phyloP scores from a whole-genome alignment of 2,329 filamentous ascomycete genomes.

The Aspergillus fumigatus region DNA sequence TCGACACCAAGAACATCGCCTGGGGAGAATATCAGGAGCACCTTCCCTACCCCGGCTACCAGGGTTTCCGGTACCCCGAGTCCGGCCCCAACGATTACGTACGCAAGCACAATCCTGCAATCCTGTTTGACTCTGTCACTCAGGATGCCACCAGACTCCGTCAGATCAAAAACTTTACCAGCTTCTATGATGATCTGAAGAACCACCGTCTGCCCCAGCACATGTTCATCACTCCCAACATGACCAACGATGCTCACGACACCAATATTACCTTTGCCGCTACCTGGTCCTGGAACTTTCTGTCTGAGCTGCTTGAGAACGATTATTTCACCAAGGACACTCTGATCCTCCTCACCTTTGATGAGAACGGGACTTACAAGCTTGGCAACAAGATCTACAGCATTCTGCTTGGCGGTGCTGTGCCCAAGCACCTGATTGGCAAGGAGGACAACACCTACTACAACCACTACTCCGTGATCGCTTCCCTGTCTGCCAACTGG shows the following conservation, averaged over 20 bases:
- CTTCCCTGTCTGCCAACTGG: conserved; percentile 68
- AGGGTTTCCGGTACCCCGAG: conserved; percentile 57
- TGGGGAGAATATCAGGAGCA: conserved; percentile 76
- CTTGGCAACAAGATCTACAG: conserved; percentile 64
- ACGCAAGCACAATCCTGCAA: conserved; percentile 70
- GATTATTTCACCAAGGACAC: conserved; percentile 71
- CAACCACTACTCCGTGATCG: conserved; percentile 68
- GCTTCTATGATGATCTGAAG: conserved; percentile 65
- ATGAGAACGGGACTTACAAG: conserved; percentile 70
- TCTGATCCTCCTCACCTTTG: conserved; percentile 75
- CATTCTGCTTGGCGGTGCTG: conserved; percentile 69
- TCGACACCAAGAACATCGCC: conserved; percentile 60
- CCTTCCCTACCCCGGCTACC: conserved; percentile 69
- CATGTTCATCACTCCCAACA: conserved; percentile 50
- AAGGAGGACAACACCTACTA: conserved; percentile 67
- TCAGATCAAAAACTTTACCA: conserved; percentile 68
- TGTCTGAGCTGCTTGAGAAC: conserved; percentile 66
- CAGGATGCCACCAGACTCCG: conserved; percentile 55
- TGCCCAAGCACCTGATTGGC: conserved; percentile 59
- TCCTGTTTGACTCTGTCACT: conserved; percentile 64
- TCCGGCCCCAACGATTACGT: conserved; percentile 70
- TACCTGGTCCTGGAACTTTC: conserved; percentile 62
- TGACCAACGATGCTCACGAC: conserved; percentile 70
- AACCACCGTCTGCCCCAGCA: conserved; percentile 65
- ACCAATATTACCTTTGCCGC: conserved; percentile 65